Evolutionary conservation across 2,329 filamentous ascomycete genomes (phyloP).

Genomic region (Ramularia endophylla): DNA sequence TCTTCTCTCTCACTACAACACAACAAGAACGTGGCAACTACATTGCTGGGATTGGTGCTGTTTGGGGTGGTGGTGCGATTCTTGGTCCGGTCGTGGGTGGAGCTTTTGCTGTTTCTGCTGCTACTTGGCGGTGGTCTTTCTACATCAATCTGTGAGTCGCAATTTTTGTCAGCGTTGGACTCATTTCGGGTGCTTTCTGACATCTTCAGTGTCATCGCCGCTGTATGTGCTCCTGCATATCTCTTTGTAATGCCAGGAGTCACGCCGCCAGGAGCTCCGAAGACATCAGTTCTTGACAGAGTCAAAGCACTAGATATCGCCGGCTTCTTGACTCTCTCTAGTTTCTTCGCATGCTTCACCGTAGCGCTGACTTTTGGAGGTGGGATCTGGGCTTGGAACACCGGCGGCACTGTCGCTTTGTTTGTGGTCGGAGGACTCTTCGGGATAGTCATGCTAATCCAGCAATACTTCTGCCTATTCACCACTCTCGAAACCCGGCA

Average conservation of each 20-base stretch:
- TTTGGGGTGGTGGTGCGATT: slow-evolving; percentile 8
- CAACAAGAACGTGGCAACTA: slow-evolving; percentile 7
- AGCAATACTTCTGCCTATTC: slow-evolving; percentile 45
- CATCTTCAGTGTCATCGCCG: too few relatives aligned
- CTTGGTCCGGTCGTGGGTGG: slow-evolving; percentile 11
- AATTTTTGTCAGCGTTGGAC: too few relatives aligned
- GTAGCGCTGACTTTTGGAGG: too few relatives aligned
- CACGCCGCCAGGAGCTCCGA: too few relatives aligned
- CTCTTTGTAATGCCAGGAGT: slow-evolving; percentile 40
- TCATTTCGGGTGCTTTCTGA: too few relatives aligned
- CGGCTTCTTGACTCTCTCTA: too few relatives aligned
- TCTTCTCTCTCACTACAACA: slow-evolving; percentile 7
- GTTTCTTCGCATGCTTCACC: too few relatives aligned
- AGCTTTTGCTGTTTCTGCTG: slow-evolving; percentile 6
- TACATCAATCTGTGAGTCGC: slow-evolving; percentile 37
- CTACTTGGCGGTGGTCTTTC: slow-evolving; percentile 28
- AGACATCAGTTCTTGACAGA: too few relatives aligned
- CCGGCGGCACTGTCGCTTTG: not conserved
- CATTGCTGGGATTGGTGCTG: slow-evolving; percentile 1
- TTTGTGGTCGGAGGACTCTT: too few relatives aligned
- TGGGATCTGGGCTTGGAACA: too few relatives aligned
- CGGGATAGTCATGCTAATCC: slow-evolving; percentile 43
- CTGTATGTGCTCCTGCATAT: slow-evolving; percentile 37
- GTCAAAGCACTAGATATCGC: too few relatives aligned
- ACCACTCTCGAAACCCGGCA: too few relatives aligned